These are phyloP conservation scores for Scenedesmus sp. DNA, from an alignment of 163 green algal species.

Conservation along the genomic window DNA sequence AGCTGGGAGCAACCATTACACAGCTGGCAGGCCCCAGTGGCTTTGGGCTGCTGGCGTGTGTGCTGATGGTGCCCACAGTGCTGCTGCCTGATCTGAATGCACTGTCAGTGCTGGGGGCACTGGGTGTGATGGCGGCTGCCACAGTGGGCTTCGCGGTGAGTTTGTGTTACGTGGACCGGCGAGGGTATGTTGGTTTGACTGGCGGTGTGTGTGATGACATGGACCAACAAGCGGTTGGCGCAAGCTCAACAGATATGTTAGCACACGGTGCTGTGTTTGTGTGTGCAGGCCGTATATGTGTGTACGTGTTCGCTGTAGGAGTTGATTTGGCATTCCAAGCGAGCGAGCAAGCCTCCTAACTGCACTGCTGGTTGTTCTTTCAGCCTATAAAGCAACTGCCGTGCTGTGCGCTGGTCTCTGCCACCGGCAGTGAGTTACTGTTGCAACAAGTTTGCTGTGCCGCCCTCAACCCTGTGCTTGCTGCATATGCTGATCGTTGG, in stretches of 20 bases:
- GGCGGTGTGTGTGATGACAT: neutral
- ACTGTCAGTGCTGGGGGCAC: conserved; percentile 32
- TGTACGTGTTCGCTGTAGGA: too few species aligned
- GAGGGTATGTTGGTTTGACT: neutral
- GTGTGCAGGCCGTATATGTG: neutral
- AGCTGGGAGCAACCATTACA: neutral
- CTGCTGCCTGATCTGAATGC: conserved; percentile 48
- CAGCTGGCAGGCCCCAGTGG: neutral
- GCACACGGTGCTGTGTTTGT: neutral
- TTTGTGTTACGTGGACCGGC: neutral
- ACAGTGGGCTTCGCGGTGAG: conserved; percentile 41
- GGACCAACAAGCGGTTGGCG: too few species aligned
- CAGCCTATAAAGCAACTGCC: neutral
- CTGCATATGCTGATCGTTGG: neutral
- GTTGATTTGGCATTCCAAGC: too few species aligned
- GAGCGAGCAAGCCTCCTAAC: too few species aligned
- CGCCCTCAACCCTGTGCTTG: neutral
- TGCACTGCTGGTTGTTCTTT: too few species aligned
- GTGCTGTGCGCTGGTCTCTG: neutral
- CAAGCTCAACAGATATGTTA: too few species aligned
- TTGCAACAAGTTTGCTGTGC: neutral
- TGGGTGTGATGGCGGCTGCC: conserved; percentile 37
- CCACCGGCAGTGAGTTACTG: too few species aligned
- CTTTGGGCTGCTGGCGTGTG: conserved; percentile 20
- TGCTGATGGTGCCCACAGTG: conserved; percentile 47